A percentile compares a stretch with the other conserved stretches of the same genome.
These are phyloP conservation scores for Pleurotus giganteus DNA, from an alignment of 768 basidiomycete species.

Conservation along the genomic window DNA sequence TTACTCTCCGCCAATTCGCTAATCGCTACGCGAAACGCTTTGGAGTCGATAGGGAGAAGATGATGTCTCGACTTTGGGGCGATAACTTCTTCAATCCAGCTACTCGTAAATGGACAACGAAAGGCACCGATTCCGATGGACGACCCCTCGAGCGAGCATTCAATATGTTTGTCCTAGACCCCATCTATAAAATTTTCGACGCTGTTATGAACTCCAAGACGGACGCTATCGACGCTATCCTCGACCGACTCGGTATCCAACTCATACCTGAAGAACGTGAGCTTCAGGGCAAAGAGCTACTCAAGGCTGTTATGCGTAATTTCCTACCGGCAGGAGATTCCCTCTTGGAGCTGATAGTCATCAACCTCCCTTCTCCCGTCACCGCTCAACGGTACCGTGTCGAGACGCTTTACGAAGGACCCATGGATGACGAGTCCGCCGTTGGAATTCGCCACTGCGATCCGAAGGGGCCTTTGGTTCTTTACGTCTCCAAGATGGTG, in stretches of 20 bases:
- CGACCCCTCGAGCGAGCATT: constrained; percentile 95
- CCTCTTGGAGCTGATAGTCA: constrained; percentile 99
- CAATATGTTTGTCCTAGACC: constrained; percentile 97
- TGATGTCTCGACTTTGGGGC: constrained; percentile 97
- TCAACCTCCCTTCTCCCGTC: constrained; percentile 95
- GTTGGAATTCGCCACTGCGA: constrained; percentile 98
- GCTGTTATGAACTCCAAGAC: constrained; percentile 99
- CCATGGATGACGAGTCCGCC: constrained; percentile 99
- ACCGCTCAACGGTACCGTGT: constrained; percentile 99
- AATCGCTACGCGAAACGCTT: constrained; percentile 95
- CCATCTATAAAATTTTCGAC: constrained; percentile 98
- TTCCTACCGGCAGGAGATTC: constrained; percentile 99
- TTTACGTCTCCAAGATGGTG: constrained; percentile 99
- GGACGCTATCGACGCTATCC: constrained; percentile 76
- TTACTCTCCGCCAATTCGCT: constrained; percentile 98
- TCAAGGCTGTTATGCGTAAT: constrained; percentile 98
- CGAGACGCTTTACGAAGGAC: constrained; percentile 99
- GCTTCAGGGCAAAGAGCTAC: constrained; percentile 90
- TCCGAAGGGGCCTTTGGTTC: constrained; percentile 92
- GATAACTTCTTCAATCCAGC: constrained; percentile 99
- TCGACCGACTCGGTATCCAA: constrained; percentile 95
- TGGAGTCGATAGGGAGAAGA: constrained; percentile 97
- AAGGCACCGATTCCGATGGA: constrained; percentile 69
- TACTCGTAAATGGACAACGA: constrained; percentile 95
- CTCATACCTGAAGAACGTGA: constrained; percentile 87